Evolutionary conservation across 139 green algal species (phyloP), one percentile per base, ranked within the genome.

Genomic region (Zygnema cylindricum): DNA sequence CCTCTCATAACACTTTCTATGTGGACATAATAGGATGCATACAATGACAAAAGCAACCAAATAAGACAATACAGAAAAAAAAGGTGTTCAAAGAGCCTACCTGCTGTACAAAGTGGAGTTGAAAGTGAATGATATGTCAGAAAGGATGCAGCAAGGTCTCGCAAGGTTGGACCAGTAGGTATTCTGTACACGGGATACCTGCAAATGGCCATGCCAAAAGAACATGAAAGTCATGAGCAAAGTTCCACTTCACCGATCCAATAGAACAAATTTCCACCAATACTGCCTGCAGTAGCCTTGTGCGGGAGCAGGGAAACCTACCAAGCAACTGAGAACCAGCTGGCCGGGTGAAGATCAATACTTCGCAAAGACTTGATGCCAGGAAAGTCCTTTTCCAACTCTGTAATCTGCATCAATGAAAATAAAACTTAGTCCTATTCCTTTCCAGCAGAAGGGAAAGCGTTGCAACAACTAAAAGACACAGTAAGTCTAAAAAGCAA

Each of bases 171-270:
- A 30, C 57, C 88, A 35, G 63, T 69, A 16, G 88, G 88, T 54
- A 92, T 92, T 32, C 81, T 54, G 49, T 92, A 92, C 32, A 92
- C 85, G 2, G 88, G 88, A 76, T 92, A 87, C 82, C 82, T 87
- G 82, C 21, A 83, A 49, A 40, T 54, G 40, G 25, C 0, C 1
- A 54, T 25, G 79, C 11, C 25, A 32, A 79, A 22, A n/a, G n/a
- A n/a, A n/a, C n/a, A n/a, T n/a, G n/a, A n/a, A n/a, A n/a, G n/a
- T n/a, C n/a, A n/a, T n/a, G n/a, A n/a, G n/a, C n/a, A n/a, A n/a
- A n/a, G n/a, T n/a, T n/a, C n/a, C n/a, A n/a, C n/a, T n/a, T n/a
- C n/a, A n/a, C n/a, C n/a, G n/a, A n/a, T n/a, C n/a, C n/a, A n/a
- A n/a, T n/a, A n/a, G n/a, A n/a, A n/a, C n/a, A n/a, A n/a, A n/a